These are phyloP conservation scores for Solanum bulbocastanum DNA, from an alignment of 257 asterid species.

Conservation along the genomic window DNA sequence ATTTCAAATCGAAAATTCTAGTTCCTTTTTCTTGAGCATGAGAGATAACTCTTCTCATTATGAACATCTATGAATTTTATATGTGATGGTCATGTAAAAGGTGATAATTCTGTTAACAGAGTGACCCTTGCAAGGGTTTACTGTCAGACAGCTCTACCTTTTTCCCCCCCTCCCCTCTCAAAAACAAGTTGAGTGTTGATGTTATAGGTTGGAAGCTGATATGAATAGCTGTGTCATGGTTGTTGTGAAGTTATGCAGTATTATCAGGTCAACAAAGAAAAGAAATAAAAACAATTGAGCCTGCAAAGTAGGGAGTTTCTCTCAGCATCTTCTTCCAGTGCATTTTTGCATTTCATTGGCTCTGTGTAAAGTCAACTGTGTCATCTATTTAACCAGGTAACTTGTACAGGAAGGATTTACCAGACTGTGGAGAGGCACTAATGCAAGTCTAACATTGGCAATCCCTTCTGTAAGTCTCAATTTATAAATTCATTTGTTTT, in stretches of 20 bases:
- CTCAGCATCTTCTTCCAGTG: background rate
- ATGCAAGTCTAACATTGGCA: conserved; percentile 87
- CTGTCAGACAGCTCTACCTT: background rate
- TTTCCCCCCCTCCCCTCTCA: background rate
- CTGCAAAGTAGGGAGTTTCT: background rate
- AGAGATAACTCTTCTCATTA: background rate
- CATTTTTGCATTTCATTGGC: background rate
- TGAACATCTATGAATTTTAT: background rate
- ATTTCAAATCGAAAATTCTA: background rate
- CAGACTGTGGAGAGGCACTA: conserved; percentile 91
- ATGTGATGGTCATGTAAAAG: background rate
- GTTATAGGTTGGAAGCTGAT: background rate
- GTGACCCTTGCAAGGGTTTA: background rate
- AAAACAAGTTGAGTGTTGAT: background rate
- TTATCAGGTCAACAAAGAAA: background rate
- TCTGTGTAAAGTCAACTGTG: background rate
- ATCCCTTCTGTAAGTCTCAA: conserved; percentile 68
- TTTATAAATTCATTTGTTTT: background rate
- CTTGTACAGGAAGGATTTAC: conserved; percentile 71
- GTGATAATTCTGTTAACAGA: background rate
- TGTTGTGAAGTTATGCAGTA: background rate
- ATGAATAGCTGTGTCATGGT: background rate
- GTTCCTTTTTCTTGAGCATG: background rate
- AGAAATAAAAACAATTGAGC: background rate
- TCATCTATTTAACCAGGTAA: background rate